phyloP scores from a whole-genome alignment of 2,329 filamentous ascomycete species.

The Fusarium sp. region DNA sequence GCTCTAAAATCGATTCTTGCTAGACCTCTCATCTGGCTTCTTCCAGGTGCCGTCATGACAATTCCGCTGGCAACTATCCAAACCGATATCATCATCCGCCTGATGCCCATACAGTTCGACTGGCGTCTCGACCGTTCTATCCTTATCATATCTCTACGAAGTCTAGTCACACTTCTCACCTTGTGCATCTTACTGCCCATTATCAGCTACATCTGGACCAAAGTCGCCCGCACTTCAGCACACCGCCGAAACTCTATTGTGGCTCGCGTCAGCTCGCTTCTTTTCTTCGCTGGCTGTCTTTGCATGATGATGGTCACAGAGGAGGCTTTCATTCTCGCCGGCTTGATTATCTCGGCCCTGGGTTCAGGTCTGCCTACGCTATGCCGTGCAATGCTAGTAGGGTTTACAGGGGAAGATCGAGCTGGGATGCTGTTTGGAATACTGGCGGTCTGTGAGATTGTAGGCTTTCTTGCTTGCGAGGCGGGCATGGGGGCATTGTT shows the following conservation, averaged over 20 bases:
- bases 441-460: slow-evolving; percentile 44
- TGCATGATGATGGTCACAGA: slow-evolving; percentile 41
- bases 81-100: slow-evolving; percentile 39
- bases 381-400: slow-evolving; percentile 45
- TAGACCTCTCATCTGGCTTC: slow-evolving; percentile 38
- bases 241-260: slow-evolving; percentile 33
- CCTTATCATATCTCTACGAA: slow-evolving; percentile 44
- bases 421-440: slow-evolving; percentile 45
- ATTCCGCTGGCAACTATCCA: slow-evolving; percentile 42
- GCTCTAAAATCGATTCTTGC: slow-evolving; percentile 34
- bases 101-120: slow-evolving; percentile 47
- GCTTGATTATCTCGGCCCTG: slow-evolving; percentile 40
- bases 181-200: slow-evolving; percentile 42
- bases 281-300: slow-evolving; percentile 44
- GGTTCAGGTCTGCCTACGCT: slow-evolving; percentile 46
- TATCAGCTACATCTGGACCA: slow-evolving; percentile 24
- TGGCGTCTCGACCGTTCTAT: slow-evolving; percentile 40
- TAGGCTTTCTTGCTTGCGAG: slow-evolving; percentile 41
- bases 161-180: slow-evolving; percentile 39
- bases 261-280: slow-evolving; percentile 36
- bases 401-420: slow-evolving; percentile 20
- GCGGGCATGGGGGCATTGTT: slow-evolving; percentile 43
- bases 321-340: slow-evolving; percentile 38
- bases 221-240: slow-evolving; percentile 3
- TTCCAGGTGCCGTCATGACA: slow-evolving; percentile 43